These are phyloP conservation scores for Xerocomellus intermedius DNA, from an alignment of 768 basidiomycete species.

Conservation along the genomic window DNA sequence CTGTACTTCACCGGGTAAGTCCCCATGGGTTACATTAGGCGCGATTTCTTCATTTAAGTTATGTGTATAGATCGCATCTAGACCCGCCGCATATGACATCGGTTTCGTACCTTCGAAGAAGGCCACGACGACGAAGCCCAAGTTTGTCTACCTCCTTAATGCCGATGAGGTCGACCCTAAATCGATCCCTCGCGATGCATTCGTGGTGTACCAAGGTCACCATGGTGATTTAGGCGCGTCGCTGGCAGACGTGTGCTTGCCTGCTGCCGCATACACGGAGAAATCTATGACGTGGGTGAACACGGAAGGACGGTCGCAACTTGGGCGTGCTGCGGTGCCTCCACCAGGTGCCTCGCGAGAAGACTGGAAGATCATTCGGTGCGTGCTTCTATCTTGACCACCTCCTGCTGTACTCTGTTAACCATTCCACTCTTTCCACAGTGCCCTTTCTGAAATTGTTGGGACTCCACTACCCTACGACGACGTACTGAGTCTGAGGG, in stretches of 20 bases:
- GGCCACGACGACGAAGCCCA: constrained; percentile 74
- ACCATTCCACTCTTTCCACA: constrained; percentile 24
- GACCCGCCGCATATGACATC: constrained; percentile 91
- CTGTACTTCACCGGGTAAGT: constrained; percentile 83
- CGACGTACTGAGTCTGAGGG: constrained; percentile 76
- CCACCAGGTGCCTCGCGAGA: constrained; percentile 95
- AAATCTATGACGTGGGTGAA: constrained; percentile 92
- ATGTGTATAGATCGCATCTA: constrained; percentile 71
- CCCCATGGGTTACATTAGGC: not conserved
- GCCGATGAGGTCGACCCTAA: constrained; percentile 91
- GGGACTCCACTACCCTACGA: constrained; percentile 85
- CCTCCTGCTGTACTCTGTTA: not conserved
- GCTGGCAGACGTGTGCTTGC: constrained; percentile 94
- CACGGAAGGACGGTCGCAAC: constrained; percentile 90
- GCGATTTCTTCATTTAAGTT: not conserved
- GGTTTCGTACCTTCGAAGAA: constrained; percentile 87
- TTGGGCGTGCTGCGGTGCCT: constrained; percentile 87
- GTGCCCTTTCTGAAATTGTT: constrained; percentile 88
- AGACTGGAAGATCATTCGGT: constrained; percentile 98
- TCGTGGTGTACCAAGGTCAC: constrained; percentile 98
- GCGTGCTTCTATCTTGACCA: constrained; percentile 17
- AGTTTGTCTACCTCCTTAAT: constrained; percentile 95
- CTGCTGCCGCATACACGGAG: constrained; percentile 93
- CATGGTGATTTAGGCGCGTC: constrained; percentile 97
- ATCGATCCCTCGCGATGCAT: constrained; percentile 86